Conservation (phyloP, 768 basidiomycete genomes). For the Phanerochaete carnosa region DNA sequence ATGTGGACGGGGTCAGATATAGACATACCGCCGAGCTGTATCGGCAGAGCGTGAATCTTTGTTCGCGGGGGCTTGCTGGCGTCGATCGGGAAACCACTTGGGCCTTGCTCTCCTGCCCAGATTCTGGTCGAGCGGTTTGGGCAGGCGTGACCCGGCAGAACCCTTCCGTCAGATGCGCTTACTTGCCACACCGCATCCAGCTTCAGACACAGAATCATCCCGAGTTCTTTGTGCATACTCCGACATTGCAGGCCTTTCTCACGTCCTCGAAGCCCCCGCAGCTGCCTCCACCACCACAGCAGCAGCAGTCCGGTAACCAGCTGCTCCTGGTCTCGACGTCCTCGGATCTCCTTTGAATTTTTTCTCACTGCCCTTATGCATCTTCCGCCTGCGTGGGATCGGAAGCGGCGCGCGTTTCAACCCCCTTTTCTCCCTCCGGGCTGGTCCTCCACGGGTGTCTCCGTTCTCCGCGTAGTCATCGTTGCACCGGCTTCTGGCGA, state of each 20-base stretch:
- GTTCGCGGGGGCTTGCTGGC: slow-evolving; percentile 19
- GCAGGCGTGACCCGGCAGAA: slow-evolving; percentile 5
- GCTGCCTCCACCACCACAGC: neutral
- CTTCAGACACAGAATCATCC: neutral
- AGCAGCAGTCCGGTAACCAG: neutral
- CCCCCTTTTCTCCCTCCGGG: neutral
- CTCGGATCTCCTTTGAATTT: neutral
- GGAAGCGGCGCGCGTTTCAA: neutral
- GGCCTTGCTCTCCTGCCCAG: slow-evolving; percentile 1
- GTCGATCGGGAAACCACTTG: slow-evolving; percentile 24
- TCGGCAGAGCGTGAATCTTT: slow-evolving; percentile 20
- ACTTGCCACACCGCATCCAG: neutral
- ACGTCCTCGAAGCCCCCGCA: neutral
- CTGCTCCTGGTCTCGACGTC: neutral
- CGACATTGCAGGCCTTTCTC: neutral
- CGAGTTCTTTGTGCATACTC: neutral
- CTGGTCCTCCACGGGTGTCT: neutral
- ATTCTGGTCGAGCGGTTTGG: neutral
- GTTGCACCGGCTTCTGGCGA: neutral
- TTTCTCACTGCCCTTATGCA: neutral
- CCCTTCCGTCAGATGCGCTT: slow-evolving; percentile 1
- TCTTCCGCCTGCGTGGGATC: neutral
- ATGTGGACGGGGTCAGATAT: slow-evolving; percentile 29
- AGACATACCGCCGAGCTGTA: slow-evolving; percentile 22
- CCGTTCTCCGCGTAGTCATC: neutral